A percentile compares a stretch with the other conserved stretches of the same genome.
Conservation (phyloP, 148 eudicot genomes). For the Tetragonia tetragonoides region DNA sequence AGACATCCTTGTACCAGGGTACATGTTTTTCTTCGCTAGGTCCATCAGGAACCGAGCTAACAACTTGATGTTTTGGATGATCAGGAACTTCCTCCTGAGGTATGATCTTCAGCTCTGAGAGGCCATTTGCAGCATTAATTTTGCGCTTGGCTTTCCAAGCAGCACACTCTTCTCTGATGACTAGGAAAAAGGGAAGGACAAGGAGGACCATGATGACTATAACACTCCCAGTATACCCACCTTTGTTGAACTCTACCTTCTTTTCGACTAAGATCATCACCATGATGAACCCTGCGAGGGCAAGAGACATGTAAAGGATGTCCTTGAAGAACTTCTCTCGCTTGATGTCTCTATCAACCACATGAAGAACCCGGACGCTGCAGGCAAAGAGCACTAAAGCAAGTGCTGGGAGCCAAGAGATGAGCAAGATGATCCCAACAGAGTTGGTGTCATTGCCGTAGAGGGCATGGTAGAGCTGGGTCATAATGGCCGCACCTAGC, state of each 20-base stretch:
- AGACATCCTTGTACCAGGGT: conserved; percentile 20
- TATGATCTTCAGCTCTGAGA: conserved; percentile 20
- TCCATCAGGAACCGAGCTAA: neutral
- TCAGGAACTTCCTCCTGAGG: neutral
- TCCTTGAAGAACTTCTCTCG: conserved; percentile 29
- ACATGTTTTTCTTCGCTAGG: neutral
- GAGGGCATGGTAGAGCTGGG: conserved; percentile 34
- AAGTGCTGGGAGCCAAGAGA: conserved; percentile 30
- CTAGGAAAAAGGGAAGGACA: conserved; percentile 24
- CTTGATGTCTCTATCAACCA: conserved; percentile 12
- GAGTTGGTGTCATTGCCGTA: conserved; percentile 21
- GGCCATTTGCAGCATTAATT: neutral
- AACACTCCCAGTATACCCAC: conserved; percentile 25
- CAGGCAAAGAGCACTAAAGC: conserved; percentile 25
- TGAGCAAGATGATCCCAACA: conserved; percentile 30
- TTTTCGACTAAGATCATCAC: conserved; percentile 22
- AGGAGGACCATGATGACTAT: conserved; percentile 27
- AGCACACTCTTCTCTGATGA: conserved; percentile 26
- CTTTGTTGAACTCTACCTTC: conserved; percentile 21
- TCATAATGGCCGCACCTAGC: conserved; percentile 35
- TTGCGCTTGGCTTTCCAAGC: conserved; percentile 17
- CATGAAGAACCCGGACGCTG: conserved; percentile 26
- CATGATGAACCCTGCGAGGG: conserved; percentile 27
- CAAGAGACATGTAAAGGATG: conserved; percentile 22
- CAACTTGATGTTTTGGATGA: neutral